phyloP scores from a whole-genome alignment of 306 rosid species.

The Abrus precatorius region DNA sequence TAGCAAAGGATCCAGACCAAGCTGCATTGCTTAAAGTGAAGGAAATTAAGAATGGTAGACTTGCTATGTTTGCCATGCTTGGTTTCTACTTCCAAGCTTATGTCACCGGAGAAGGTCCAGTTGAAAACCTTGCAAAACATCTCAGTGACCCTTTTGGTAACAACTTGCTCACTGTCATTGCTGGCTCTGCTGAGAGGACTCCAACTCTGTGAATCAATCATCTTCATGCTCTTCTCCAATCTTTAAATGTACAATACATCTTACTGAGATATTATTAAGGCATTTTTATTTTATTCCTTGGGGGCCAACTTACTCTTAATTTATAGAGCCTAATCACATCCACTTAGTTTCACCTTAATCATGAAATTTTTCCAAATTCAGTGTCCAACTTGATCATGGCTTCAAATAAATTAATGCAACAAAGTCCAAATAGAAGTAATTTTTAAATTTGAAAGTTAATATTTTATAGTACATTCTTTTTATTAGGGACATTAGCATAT shows the following conservation, averaged over 20 bases:
- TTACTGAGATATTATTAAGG: constrained; percentile 34
- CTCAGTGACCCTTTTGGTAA: constrained; percentile 88
- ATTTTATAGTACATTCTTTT: background rate
- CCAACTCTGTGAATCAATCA: constrained; percentile 70
- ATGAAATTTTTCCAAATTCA: constrained; percentile 14
- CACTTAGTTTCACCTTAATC: constrained; percentile 15
- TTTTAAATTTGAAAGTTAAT: constrained; percentile 3
- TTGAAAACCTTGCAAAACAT: constrained; percentile 87
- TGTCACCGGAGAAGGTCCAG: constrained; percentile 90
- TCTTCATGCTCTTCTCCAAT: background rate
- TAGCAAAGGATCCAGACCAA: constrained; percentile 85
- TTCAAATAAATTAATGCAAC: background rate
- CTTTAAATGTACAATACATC: constrained; percentile 54
- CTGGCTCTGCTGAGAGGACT: constrained; percentile 71
- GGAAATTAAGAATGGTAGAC: constrained; percentile 91
- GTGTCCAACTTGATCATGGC: background rate
- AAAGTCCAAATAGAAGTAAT: background rate
- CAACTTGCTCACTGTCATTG: constrained; percentile 87
- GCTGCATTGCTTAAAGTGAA: constrained; percentile 87
- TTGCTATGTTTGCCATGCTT: constrained; percentile 89
- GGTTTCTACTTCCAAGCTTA: constrained; percentile 87
- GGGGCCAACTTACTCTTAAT: constrained; percentile 22
- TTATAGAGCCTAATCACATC: constrained; percentile 22
- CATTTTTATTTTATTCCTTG: constrained; percentile 34
- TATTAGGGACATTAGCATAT: background rate